Conservation (phyloP, 83 land plant genomes). For the Thuja plicata region DNA sequence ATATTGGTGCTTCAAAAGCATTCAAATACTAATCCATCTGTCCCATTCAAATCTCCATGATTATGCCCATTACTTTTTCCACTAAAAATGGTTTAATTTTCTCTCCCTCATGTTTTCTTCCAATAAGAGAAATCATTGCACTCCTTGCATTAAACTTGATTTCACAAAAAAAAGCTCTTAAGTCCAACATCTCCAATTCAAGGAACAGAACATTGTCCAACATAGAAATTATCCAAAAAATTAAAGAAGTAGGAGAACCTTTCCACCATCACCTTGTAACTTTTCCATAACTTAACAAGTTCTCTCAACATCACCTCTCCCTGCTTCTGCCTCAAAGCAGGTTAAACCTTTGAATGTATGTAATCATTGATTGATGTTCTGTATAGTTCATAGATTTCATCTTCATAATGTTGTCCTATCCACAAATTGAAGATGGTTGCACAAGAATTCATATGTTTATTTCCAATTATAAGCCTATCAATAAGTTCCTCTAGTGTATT, state of each 20-base stretch:
- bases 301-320: conserved; percentile 41
- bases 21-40: conserved; percentile 36
- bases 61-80: conserved; percentile 39
- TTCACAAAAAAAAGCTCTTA: not conserved
- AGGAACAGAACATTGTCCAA: conserved; percentile 36
- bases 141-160: not conserved
- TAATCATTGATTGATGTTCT: conserved; percentile 39
- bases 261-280: conserved; percentile 45
- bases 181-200: conserved; percentile 29
- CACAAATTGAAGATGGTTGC: conserved; percentile 53
- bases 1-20: conserved; percentile 39
- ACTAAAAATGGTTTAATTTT: conserved; percentile 37
- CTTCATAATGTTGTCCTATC: conserved; percentile 33
- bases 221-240: conserved; percentile 42
- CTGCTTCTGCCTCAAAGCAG: conserved; percentile 40
- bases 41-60: conserved; percentile 40
- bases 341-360: conserved; percentile 40
- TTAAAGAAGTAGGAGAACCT: conserved; percentile 40
- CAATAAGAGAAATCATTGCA: conserved; percentile 4
- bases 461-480: conserved; percentile 32
- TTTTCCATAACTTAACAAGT: conserved; percentile 37
- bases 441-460: conserved; percentile 39
- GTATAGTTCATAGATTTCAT: conserved; percentile 44
- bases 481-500: conserved; percentile 35
- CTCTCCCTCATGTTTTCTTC: conserved; percentile 46